Evolutionary conservation across 2,329 filamentous ascomycete genomes (phyloP).

Genomic region (Alternaria incomplexa): DNA sequence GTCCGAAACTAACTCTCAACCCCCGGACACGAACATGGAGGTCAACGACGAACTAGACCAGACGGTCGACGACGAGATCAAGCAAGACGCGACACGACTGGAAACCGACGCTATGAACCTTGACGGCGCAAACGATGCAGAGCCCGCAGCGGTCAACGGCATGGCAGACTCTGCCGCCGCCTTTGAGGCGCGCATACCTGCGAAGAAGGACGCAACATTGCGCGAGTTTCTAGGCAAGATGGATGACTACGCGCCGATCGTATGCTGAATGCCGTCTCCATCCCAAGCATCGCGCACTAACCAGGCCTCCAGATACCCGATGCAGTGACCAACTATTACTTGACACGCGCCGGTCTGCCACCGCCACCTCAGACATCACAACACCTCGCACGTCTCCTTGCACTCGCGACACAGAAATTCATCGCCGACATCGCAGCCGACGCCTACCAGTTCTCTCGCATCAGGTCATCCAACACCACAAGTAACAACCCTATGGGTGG

Average conservation of each 20-base stretch:
- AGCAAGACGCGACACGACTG: conserved; percentile 38
- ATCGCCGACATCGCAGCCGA: conserved; percentile 97
- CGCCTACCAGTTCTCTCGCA: conserved; percentile 96
- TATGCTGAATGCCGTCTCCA: conserved; percentile 56
- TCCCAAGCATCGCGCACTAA: conserved; percentile 18
- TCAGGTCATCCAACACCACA: conserved; percentile 89
- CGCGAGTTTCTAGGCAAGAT: conserved; percentile 95
- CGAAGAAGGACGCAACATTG: conserved; percentile 89
- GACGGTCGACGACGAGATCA: conserved; percentile 52
- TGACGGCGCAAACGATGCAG: conserved; percentile 49
- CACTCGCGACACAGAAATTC: conserved; percentile 98
- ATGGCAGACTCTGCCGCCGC: conserved; percentile 53
- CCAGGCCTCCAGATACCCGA: conserved; percentile 78
- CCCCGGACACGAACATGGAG: conserved; percentile 37
- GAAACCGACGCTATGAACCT: conserved; percentile 49
- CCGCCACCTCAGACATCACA: conserved; percentile 89
- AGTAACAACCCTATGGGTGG: conserved; percentile 91
- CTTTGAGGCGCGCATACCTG: conserved; percentile 69
- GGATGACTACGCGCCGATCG: conserved; percentile 97
- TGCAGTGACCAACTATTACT: conserved; percentile 96
- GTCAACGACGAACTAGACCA: conserved; percentile 49
- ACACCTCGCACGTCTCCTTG: conserved; percentile 88
- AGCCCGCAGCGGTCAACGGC: conserved; percentile 44
- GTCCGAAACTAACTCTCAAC: conserved; percentile 40
- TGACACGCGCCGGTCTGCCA: conserved; percentile 92